Base-by-base conservation (phyloP, 2,329 filamentous ascomycete genomes). In the Clathrospora elynae region DNA sequence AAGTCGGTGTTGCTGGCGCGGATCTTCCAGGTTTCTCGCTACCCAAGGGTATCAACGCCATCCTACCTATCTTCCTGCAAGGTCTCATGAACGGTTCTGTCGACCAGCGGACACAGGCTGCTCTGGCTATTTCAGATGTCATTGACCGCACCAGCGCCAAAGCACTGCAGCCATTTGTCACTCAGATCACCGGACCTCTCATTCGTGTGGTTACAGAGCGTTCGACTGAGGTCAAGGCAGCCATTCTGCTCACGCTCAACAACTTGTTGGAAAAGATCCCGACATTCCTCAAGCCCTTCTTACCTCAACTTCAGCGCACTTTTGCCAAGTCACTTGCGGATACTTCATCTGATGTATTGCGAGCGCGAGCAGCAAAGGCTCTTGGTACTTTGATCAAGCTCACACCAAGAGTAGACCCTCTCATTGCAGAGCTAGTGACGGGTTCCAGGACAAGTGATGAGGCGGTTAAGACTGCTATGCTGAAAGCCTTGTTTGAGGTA, bases 121-220 rank as follows among this genome's bases (percentile, higher is more conserved):
- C 95, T 31, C 78, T 97, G 51, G 93, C 89, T 42, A 95, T 99
- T 57, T 95, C 91, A 2, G 95, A 99, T 67, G 88, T 99, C 55
- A 87, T 97, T 53, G 93, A 97, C 73, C 85, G 93, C 44, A 95
- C 93, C 17, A 92, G 86, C 69, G 83, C 90, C 55, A 86, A 90
- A 46, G 85, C 91, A 13, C 77, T 99, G 51, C 95, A 93, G 72
- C 90, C 91, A 6, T 97, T 95, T 62, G 93, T 99, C 47, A 96
- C 92, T 19, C 91, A 96, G 65, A 96, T 99, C 59, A 97, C 95
- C 4, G 93, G 93, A 66, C 93, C 95, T 14, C 82, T 99, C 39
- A 99, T 99, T 70, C 88, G 93, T 80, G 92, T 97, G 14, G 91
- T 99, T 12, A 96, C 93, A 4, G 93, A 99, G 71, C 85, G 92